These are phyloP conservation scores for Pichia sp. DNA, from an alignment of 1,139 yeast species.

Conservation along the genomic window DNA sequence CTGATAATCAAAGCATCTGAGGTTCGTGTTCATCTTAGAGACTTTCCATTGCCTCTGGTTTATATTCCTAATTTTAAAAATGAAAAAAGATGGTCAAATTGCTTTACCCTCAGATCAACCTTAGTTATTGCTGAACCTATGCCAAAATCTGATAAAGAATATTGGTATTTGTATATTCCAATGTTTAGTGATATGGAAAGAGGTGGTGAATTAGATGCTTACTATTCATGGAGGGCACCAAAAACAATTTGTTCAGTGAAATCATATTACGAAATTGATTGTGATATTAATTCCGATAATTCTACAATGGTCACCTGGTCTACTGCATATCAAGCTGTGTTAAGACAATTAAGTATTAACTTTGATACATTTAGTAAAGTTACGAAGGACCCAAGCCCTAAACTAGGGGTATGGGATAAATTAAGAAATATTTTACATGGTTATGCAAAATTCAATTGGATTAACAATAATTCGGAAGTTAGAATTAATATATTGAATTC, in stretches of 20 bases:
- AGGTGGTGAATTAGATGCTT: conserved; percentile 34
- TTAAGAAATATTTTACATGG: conserved; percentile 59
- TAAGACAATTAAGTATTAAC: conserved; percentile 73
- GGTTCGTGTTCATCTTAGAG: conserved; percentile 58
- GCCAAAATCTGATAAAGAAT: conserved; percentile 16
- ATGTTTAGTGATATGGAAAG: conserved; percentile 39
- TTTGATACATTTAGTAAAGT: conserved; percentile 82
- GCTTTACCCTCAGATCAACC: conserved; percentile 35
- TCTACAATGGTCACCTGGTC: conserved; percentile 84
- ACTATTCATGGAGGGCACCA: conserved; percentile 59
- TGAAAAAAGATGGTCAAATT: conserved; percentile 28
- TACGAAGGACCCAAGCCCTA: conserved; percentile 75
- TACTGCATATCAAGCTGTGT: conserved; percentile 68
- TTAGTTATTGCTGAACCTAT: conserved; percentile 48
- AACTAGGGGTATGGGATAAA: conserved; percentile 78
- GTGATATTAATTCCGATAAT: conserved; percentile 48
- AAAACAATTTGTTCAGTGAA: conserved; percentile 77
- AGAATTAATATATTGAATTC: conserved; percentile 67
- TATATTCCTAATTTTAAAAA: conserved; percentile 36
- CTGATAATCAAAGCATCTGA: conserved; percentile 44
- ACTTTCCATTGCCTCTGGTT: conserved; percentile 55
- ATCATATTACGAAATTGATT: conserved; percentile 54
- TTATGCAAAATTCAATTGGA: conserved; percentile 41
- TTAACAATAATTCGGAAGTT: conserved; percentile 43
- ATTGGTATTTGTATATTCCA: conserved; percentile 49